A percentile compares a stretch with the other conserved stretches of the same genome.
Evolutionary conservation across 169 alveolate genomes (phyloP).

Genomic region (Plasmodium relictum): DNA sequence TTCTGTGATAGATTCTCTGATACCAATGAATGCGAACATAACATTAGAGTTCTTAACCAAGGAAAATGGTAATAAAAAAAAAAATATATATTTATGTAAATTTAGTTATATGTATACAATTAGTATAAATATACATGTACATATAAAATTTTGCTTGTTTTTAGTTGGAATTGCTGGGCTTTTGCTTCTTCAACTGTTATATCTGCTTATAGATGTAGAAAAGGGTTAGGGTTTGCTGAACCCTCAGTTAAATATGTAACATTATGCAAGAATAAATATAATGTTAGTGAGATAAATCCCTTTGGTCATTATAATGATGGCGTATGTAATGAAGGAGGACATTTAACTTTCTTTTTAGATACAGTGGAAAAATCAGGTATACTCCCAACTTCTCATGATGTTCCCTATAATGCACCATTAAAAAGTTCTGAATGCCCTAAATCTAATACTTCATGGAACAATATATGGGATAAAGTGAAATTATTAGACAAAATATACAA

Average conservation of each 20-base stretch:
- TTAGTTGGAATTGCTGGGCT: constrained; percentile 69
- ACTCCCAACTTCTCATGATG: constrained; percentile 55
- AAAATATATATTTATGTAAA: neutral
- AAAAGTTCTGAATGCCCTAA: constrained; percentile 55
- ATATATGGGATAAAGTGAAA: constrained; percentile 49
- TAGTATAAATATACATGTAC: neutral
- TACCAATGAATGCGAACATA: constrained; percentile 52
- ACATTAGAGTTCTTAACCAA: constrained; percentile 57
- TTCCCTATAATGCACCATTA: constrained; percentile 58
- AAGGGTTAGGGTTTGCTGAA: constrained; percentile 52
- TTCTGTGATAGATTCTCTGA: constrained; percentile 48
- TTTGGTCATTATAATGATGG: constrained; percentile 59
- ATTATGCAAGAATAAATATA: constrained; percentile 33
- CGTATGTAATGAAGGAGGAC: constrained; percentile 65
- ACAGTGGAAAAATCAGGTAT: constrained; percentile 9
- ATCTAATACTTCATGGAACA: constrained; percentile 15
- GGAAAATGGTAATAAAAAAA: constrained; percentile 45
- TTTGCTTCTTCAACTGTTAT: constrained; percentile 53
- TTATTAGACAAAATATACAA: constrained; percentile 8
- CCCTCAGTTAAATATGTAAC: constrained; percentile 69
- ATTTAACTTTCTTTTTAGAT: constrained; percentile 29
- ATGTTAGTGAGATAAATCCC: neutral
- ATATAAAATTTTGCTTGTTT: neutral
- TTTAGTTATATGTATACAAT: neutral
- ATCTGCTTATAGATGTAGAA: constrained; percentile 64